These are phyloP conservation scores for Tylopilus intermedius DNA, from an alignment of 768 basidiomycete genomes.

Conservation along the genomic window DNA sequence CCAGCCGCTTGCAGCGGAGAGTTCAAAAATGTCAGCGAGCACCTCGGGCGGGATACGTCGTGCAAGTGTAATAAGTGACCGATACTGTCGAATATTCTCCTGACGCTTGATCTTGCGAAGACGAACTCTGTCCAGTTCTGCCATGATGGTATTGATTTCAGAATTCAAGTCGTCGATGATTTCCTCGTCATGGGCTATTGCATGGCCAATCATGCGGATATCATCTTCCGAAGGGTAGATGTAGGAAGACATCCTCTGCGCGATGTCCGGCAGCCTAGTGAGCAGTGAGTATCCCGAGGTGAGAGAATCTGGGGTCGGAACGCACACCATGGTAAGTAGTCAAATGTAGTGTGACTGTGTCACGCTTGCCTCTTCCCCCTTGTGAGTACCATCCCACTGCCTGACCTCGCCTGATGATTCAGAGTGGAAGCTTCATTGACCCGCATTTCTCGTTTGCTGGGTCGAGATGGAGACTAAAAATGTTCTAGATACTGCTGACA, in stretches of 20 bases:
- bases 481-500: conserved; percentile 95
- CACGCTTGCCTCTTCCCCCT: conserved; percentile 6
- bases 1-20: conserved; percentile 48
- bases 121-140: conserved; percentile 39
- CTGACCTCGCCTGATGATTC: conserved; percentile 60
- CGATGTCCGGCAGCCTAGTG: conserved; percentile 9
- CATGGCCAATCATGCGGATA: conserved; percentile 10
- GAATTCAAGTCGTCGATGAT: conserved; percentile 39
- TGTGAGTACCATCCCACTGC: conserved; percentile 19
- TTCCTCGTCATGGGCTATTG: conserved; percentile 36
- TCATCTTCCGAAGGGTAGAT: conserved; percentile 21
- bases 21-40: conserved; percentile 49
- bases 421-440: conserved; percentile 89
- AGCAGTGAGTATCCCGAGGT: not conserved
- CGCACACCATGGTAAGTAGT: conserved; percentile 9
- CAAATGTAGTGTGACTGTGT: conserved; percentile 14
- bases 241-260: conserved; percentile 15
- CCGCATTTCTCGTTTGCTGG: conserved; percentile 44
- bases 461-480: conserved; percentile 70
- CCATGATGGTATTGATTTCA: conserved; percentile 39
- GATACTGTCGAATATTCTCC: conserved; percentile 39
- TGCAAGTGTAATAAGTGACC: conserved; percentile 50
- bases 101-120: conserved; percentile 39
- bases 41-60: conserved; percentile 53
- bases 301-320: not conserved